A percentile compares a stretch with the other conserved stretches of the same genome.
phyloP scores from a whole-genome alignment of 1,284 basidiomycete species.

The Ceratobasidium sp. region DNA sequence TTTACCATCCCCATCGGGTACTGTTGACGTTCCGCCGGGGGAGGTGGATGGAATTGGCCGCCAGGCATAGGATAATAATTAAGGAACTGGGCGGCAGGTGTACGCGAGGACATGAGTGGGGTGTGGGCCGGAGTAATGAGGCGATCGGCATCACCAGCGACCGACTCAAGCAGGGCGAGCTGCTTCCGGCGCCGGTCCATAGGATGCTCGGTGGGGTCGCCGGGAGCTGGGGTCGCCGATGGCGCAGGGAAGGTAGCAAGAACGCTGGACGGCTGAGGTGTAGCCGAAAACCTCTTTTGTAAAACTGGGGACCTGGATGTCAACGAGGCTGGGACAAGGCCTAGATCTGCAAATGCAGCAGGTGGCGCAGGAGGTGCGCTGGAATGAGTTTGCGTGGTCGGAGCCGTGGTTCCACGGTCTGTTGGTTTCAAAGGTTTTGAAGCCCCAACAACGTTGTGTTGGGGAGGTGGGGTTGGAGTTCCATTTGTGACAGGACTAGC shows the following conservation, averaged over 20 bases:
- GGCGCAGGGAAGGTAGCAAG: slow-evolving; percentile 10
- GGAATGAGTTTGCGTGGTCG: neutral
- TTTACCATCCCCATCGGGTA: slow-evolving; percentile 10
- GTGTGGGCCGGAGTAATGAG: slow-evolving; percentile 33
- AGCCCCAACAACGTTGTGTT: neutral
- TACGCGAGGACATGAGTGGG: slow-evolving; percentile 33
- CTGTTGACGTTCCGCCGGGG: slow-evolving; percentile 21
- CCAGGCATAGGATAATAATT: slow-evolving; percentile 29
- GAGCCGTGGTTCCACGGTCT: neutral
- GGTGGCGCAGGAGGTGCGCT: neutral
- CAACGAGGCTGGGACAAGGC: slow-evolving; percentile 40
- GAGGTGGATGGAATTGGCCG: slow-evolving; percentile 19
- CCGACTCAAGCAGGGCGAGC: slow-evolving; percentile 75
- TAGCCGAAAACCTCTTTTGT: slow-evolving; percentile 26
- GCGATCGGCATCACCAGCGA: slow-evolving; percentile 65
- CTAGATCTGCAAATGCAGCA: slow-evolving; percentile 41
- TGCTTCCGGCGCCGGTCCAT: slow-evolving; percentile 66
- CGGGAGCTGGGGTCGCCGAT: slow-evolving; percentile 24
- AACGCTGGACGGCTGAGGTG: slow-evolving; percentile 25
- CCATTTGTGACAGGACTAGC: slow-evolving; percentile 24
- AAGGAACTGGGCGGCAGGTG: slow-evolving; percentile 39
- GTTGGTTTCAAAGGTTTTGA: neutral
- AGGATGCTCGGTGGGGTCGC: slow-evolving; percentile 1
- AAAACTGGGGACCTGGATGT: slow-evolving; percentile 29
- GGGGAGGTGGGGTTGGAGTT: slow-evolving; percentile 29